These are phyloP conservation scores for Trichosanthes truncata DNA, from an alignment of 306 rosid species.

Conservation along the genomic window DNA sequence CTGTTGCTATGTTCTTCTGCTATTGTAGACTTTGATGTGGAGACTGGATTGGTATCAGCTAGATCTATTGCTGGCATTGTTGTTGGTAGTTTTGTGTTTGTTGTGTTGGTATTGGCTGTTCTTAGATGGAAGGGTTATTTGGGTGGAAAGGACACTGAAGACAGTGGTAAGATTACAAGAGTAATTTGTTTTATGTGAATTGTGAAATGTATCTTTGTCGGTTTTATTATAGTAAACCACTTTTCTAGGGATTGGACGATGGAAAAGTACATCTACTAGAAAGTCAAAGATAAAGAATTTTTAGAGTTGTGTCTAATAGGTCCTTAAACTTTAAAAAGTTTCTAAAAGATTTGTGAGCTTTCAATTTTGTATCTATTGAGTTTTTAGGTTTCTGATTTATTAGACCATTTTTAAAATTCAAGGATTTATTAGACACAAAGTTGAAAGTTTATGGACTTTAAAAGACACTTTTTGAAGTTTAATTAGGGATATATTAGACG, in stretches of 20 bases:
- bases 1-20: neutral
- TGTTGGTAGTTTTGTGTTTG: slow-evolving; percentile 25
- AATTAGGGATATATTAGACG: neutral
- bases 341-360: neutral
- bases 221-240: neutral
- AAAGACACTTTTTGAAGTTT: neutral
- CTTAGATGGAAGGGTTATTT: slow-evolving; percentile 43
- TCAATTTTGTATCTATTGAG: neutral
- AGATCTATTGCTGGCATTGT: slow-evolving; percentile 62
- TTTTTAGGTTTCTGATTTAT: neutral
- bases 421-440: neutral
- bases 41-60: slow-evolving; percentile 31
- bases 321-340: neutral
- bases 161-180: slow-evolving; percentile 34
- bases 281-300: neutral
- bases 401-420: neutral
- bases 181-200: neutral
- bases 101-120: slow-evolving; percentile 26
- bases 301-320: neutral
- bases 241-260: neutral
- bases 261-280: neutral
- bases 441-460: neutral
- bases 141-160: slow-evolving; percentile 30
- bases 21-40: slow-evolving; percentile 36
- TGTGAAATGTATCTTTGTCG: neutral